Conservation (phyloP, 2,329 filamentous ascomycete genomes). For the Colletotrichum sp. region DNA sequence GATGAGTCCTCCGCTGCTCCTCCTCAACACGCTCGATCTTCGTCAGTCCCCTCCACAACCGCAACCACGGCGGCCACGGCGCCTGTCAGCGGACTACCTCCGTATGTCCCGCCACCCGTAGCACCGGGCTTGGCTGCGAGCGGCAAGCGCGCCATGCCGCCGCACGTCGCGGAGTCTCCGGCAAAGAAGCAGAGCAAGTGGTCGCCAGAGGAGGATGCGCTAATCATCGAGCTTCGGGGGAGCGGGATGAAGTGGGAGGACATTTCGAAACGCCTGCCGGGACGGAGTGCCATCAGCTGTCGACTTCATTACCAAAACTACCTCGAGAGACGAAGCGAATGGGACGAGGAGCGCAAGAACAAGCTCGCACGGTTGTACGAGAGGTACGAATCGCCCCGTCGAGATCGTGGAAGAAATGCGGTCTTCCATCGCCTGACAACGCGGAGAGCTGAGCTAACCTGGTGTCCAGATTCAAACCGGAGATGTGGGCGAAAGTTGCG, state of each 20-base stretch:
- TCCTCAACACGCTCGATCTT: slow-evolving; percentile 40
- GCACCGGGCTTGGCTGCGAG: slow-evolving; percentile 35
- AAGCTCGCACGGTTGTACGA: slow-evolving; percentile 94
- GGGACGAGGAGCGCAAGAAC: slow-evolving; percentile 98
- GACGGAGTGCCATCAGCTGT: slow-evolving; percentile 92
- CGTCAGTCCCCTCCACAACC: slow-evolving; percentile 36
- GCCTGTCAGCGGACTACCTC: slow-evolving; percentile 20
- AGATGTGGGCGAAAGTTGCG: slow-evolving; percentile 97
- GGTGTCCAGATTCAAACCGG: slow-evolving; percentile 81
- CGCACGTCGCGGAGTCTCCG: slow-evolving; percentile 68
- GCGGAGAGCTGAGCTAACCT: not conserved
- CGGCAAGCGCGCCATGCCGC: slow-evolving; percentile 56
- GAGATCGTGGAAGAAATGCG: not conserved
- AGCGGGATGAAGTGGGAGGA: slow-evolving; percentile 99
- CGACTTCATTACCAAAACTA: slow-evolving; percentile 97
- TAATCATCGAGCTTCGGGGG: slow-evolving; percentile 90
- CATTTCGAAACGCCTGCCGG: slow-evolving; percentile 89
- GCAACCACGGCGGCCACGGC: slow-evolving; percentile 25
- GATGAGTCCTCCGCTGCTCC: slow-evolving; percentile 68
- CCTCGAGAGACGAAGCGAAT: slow-evolving; percentile 88
- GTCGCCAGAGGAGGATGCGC: slow-evolving; percentile 90
- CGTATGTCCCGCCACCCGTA: slow-evolving; percentile 29
- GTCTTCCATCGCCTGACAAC: not conserved
- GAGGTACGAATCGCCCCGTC: slow-evolving; percentile 67
- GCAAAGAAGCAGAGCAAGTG: slow-evolving; percentile 97